Evolutionary conservation across 805 yeast species (phyloP), one percentile per base, ranked within the genome.

Genomic region (Ogataea allantospora): DNA sequence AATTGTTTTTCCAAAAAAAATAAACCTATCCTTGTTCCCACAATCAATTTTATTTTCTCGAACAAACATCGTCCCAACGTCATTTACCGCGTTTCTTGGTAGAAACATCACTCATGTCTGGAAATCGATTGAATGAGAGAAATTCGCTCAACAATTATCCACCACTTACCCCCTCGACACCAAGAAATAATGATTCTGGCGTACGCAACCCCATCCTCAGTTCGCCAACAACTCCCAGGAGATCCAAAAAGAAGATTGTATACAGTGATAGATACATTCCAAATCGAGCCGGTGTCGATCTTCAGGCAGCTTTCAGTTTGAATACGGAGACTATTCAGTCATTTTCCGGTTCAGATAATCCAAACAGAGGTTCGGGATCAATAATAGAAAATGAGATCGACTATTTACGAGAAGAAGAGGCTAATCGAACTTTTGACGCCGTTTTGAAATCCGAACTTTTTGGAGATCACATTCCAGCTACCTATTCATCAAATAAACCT

Each of bases 221-320:
- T 15, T 62, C 73, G 8, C 68, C 70, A 3, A 57, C 70, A 3
- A 76, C 79, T 1, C 70, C 78, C 18, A 59, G 79, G 53, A 60
- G 80, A 42, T 42, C 48, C 2, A 58, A 58, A 42, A 66, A 68
- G 38, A 71, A 71, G 38, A 61, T 75, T 3, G 67, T 77, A 1
- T 85, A 83, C 62, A 80, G 85, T 46, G 99, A 89, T 60, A 67
- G 98, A 39, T 88, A 79, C 59, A 86, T 93, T 18, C 99, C 99
- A 5, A 79, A 77, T 43, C 65, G 99, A 33, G 80, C 86, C 2
- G 96, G 95, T 1, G 75, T 88, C 17, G 95, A 88, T 53, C 66
- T 91, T 11, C 93, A 87, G 53, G 88, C 96, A 0, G 96, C 96
- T 6, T 83, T 79, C 58, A 74, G 79, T 42, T 62, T 80, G 33